These are phyloP conservation scores for Nakazawaea wyomingensis DNA, from an alignment of 805 yeast species.

Conservation along the genomic window DNA sequence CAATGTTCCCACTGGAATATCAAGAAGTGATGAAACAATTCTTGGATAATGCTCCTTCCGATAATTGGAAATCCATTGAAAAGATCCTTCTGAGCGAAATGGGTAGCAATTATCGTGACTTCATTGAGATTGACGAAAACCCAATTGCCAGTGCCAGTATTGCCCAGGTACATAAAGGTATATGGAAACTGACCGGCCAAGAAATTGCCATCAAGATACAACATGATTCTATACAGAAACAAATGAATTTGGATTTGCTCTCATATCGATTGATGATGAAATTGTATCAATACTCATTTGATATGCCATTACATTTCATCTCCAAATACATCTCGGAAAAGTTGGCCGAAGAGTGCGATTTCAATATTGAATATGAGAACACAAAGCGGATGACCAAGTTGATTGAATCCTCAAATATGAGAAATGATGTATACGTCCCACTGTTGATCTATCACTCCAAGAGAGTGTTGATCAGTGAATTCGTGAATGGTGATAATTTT, in stretches of 20 bases:
- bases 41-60: constrained; percentile 67
- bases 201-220: constrained; percentile 64
- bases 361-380: constrained; percentile 50
- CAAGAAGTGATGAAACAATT: constrained; percentile 50
- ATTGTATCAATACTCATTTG: constrained; percentile 53
- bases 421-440: constrained; percentile 50
- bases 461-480: constrained; percentile 60
- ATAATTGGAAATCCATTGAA: constrained; percentile 44
- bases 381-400: constrained; percentile 33
- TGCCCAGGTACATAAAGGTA: constrained; percentile 64
- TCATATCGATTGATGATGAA: constrained; percentile 50
- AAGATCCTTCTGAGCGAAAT: constrained; percentile 31
- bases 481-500: constrained; percentile 65
- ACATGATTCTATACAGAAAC: constrained; percentile 56
- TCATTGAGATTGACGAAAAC: constrained; percentile 38
- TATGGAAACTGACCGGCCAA: constrained; percentile 36
- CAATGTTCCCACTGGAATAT: constrained; percentile 59
- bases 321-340: constrained; percentile 54
- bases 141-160: constrained; percentile 75
- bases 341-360: constrained; percentile 57
- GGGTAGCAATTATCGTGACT: constrained; percentile 33
- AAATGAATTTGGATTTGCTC: constrained; percentile 54
- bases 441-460: constrained; percentile 38
- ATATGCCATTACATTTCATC: constrained; percentile 55
- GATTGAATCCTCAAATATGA: constrained; percentile 40